Conservation (phyloP, 2,329 filamentous ascomycete species). For the Penicillium vulpinum region DNA sequence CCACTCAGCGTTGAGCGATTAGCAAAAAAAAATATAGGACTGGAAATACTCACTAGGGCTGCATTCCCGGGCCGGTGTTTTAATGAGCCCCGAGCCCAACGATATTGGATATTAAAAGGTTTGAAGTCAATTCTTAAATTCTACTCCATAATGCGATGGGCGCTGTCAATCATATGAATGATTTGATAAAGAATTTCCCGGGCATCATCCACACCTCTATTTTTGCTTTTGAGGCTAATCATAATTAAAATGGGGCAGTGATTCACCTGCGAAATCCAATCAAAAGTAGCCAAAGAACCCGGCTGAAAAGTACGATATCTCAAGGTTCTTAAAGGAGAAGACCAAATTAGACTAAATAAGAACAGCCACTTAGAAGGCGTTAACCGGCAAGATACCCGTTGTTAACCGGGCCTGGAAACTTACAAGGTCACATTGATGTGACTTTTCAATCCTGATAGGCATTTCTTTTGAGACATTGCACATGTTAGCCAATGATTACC, state of each 20-base stretch:
- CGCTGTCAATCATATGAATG: background rate
- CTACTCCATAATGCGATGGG: background rate
- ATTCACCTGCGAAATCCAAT: background rate
- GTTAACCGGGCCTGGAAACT: constrained; percentile 27
- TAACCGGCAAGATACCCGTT: constrained; percentile 20
- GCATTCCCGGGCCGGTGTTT: background rate
- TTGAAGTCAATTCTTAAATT: background rate
- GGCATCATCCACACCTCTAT: background rate
- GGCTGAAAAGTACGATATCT: background rate
- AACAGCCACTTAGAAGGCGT: constrained; percentile 9
- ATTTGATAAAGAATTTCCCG: background rate
- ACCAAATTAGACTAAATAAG: constrained; percentile 10
- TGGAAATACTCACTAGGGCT: background rate
- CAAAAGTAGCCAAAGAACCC: background rate
- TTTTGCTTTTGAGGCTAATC: background rate
- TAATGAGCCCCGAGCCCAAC: background rate
- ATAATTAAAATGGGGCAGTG: background rate
- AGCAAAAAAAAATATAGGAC: too few relatives aligned
- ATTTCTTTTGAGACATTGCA: constrained; percentile 19
- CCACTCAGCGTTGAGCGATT: constrained; percentile 7
- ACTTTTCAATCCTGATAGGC: constrained; percentile 8
- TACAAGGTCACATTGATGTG: constrained; percentile 26
- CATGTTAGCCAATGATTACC: constrained; percentile 16
- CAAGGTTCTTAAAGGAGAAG: constrained; percentile 14
- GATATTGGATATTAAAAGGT: background rate